Percentiles rank a stretch among this genome's conserved stretches.
Conservation (phyloP, 805 yeast genomes). For the Ogataea sp. region DNA sequence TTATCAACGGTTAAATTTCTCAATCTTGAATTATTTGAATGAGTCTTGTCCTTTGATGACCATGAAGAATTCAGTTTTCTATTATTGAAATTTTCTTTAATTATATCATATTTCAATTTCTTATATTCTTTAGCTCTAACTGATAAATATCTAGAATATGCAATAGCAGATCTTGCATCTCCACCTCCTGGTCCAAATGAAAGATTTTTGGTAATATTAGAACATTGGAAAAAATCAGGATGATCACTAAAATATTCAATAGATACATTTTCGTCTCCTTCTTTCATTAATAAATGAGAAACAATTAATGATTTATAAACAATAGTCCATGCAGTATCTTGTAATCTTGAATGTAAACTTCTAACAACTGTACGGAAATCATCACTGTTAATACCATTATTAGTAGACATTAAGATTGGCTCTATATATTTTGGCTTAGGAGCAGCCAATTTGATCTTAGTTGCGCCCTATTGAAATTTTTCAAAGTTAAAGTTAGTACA, state of each 20-base stretch:
- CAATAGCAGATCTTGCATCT: conserved; percentile 49
- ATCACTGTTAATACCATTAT: conserved; percentile 36
- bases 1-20: conserved; percentile 59
- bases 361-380: conserved; percentile 65
- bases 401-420: conserved; percentile 74
- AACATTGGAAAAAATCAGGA: conserved; percentile 51
- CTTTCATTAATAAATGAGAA: conserved; percentile 84
- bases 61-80: conserved; percentile 20
- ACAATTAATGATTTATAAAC: conserved; percentile 82
- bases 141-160: conserved; percentile 66
- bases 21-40: conserved; percentile 45
- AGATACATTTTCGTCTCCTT: conserved; percentile 77
- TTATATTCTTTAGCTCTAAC: conserved; percentile 63
- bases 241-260: conserved; percentile 52
- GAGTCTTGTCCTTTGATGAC: conserved; percentile 32
- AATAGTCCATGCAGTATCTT: conserved; percentile 85
- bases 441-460: conserved; percentile 82
- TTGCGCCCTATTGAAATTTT: conserved; percentile 50
- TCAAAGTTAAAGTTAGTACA: too few species aligned
- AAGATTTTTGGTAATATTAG: conserved; percentile 22
- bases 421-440: conserved; percentile 95
- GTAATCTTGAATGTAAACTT: conserved; percentile 51
- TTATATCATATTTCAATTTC: conserved; percentile 64
- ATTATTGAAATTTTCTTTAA: conserved; percentile 49
- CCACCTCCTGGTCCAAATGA: conserved; percentile 25